Percentiles rank a stretch among this genome's conserved stretches.
phyloP scores from a whole-genome alignment of 2,329 filamentous ascomycete species.

The Paecilomyces fulvus region DNA sequence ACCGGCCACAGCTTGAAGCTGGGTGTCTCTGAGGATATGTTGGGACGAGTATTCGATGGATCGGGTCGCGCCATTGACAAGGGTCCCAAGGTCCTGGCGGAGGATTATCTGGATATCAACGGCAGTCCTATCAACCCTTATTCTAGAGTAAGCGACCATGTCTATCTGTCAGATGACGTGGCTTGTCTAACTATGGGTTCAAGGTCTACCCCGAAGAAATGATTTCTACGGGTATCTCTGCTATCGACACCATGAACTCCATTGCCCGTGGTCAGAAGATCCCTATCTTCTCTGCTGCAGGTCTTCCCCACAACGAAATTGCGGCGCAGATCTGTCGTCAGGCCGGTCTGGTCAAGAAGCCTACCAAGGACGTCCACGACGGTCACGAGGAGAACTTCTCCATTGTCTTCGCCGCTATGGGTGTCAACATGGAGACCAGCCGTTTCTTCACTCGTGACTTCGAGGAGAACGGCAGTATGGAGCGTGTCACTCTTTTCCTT shows the following conservation, averaged over 20 bases:
- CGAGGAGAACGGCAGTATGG: constrained; percentile 97
- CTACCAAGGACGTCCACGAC: constrained; percentile 92
- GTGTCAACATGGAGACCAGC: constrained; percentile 98
- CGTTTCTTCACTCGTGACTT: constrained; percentile 98
- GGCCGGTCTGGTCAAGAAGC: constrained; percentile 82
- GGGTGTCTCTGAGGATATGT: constrained; percentile 98
- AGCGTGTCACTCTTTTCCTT: constrained; percentile 93
- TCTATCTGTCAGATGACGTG: background rate
- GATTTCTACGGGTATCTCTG: constrained; percentile 98
- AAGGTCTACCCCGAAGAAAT: constrained; percentile 99
- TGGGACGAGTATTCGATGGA: constrained; percentile 97
- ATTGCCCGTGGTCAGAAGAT: constrained; percentile 99
- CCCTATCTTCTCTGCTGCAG: constrained; percentile 95
- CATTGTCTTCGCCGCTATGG: constrained; percentile 98
- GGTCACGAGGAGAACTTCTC: constrained; percentile 99
- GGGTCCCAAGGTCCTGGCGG: constrained; percentile 92
- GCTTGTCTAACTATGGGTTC: constrained; percentile 9
- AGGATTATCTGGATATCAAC: constrained; percentile 99
- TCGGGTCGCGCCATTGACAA: constrained; percentile 98
- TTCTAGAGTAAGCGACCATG: constrained; percentile 61
- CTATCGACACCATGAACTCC: constrained; percentile 97
- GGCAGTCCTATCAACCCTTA: constrained; percentile 98
- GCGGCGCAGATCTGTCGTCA: constrained; percentile 98
- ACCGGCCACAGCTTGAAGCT: constrained; percentile 96
- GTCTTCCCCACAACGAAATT: constrained; percentile 99